Conservation (phyloP, 2,329 filamentous ascomycete genomes). For the Stemphylium lycopersici region DNA sequence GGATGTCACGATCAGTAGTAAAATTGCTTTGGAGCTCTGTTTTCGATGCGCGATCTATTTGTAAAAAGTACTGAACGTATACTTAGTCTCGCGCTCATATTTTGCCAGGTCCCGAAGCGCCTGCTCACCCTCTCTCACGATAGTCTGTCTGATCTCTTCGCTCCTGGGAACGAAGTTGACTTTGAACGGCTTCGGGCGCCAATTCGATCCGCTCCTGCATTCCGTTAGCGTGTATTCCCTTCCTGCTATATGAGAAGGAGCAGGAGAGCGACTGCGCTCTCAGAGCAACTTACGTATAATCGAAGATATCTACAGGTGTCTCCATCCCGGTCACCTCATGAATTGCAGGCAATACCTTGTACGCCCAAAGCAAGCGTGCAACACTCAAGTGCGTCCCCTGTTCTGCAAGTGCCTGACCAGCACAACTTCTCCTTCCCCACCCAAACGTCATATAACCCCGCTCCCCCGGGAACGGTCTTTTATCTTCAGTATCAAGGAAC, state of each 20-base stretch:
- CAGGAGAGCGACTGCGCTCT: background rate
- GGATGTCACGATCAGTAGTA: too few relatives aligned
- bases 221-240: background rate
- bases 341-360: slow-evolving; percentile 54
- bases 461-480: slow-evolving; percentile 43
- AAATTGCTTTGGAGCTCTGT: background rate
- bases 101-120: background rate
- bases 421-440: slow-evolving; percentile 62
- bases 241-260: too few relatives aligned
- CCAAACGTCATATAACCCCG: slow-evolving; percentile 63
- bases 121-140: background rate
- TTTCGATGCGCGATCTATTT: background rate
- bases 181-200: background rate
- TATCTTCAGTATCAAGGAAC: slow-evolving; percentile 28
- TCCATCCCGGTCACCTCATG: slow-evolving; percentile 51
- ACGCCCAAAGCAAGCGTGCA: slow-evolving; percentile 63
- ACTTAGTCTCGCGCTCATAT: background rate
- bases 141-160: slow-evolving; percentile 1
- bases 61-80: background rate
- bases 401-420: slow-evolving; percentile 64
- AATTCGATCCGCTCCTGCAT: slow-evolving; percentile 4
- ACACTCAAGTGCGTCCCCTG: slow-evolving; percentile 65
- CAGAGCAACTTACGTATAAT: background rate
- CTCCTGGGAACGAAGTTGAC: slow-evolving; percentile 1
- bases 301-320: slow-evolving; percentile 60